Evolutionary conservation across 148 eudicot species (phyloP), one percentile per base, ranked within the genome.

Genomic region (Suaeda aralocaspica): DNA sequence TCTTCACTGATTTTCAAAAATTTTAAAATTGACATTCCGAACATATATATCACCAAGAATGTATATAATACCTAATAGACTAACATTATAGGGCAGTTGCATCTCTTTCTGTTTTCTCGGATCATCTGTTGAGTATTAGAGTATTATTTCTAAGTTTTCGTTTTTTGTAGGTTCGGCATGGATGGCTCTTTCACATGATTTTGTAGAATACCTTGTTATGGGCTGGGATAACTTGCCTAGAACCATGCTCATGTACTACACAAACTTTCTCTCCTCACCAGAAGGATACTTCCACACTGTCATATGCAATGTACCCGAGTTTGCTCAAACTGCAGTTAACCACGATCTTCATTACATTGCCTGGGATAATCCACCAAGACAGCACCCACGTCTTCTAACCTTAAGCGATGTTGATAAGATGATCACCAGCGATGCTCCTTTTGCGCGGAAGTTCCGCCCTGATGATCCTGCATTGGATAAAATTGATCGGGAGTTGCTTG

Each of bases 161-260:
- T n/a, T n/a, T 26, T 29, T 81, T 84, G 59, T 92, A 95, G 99
- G 99, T 59, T 95, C 99, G 4, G 99, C 99, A 24, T 95, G 99
- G 99, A 89, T 82, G 90, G 75, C 86, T 70, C 86, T 95, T 25
- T 87, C 99, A 2, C 97, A 91, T 16, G 71, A 89, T 12, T 95
- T 95, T 31, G 90, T 95, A 16, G 99, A 95, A 66, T 89, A 95
- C 77, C 66, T 79, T 2, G 80, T 91, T 58, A 84, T 88, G 93
- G 99, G 99, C 25, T 95, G 96, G 96, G 99, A 95, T 49, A 95
- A 95, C 72, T 88, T 95, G 67, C 99, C 99, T 0, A 81, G 99
- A 78, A 83, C 86, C 45, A 59, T 91, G 18, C 93, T 95, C 22
- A 91, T 95, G 99, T 95, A 95, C 82, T 88, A 95, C 80, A 36